phyloP scores from a whole-genome alignment of 139 green algal species.

The Haematococcus lacustris region DNA sequence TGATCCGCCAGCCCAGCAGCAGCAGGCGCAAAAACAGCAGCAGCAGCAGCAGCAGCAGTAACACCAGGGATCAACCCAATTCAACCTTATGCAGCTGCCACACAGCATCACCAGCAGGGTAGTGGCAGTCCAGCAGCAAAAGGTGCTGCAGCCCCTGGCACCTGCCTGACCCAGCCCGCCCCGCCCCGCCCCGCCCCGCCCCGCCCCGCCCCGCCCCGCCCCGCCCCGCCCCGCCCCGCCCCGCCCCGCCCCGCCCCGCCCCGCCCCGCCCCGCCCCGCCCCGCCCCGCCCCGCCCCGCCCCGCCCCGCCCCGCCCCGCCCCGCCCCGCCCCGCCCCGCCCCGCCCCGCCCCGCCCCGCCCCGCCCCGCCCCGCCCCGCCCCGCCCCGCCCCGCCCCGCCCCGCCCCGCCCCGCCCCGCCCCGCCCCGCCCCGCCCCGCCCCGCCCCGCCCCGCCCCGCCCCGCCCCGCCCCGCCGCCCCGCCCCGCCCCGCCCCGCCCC shows the following conservation, averaged over 20 bases:
- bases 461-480: background rate
- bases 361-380: too few species aligned
- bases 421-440: too few species aligned
- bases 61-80: background rate
- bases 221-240: background rate
- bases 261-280: conserved; percentile 15
- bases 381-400: too few species aligned
- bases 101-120: background rate
- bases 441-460: background rate
- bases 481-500: too few species aligned
- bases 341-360: too few species aligned
- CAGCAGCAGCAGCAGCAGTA: background rate
- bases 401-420: too few species aligned
- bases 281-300: too few species aligned
- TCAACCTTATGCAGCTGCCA: background rate
- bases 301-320: too few species aligned
- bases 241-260: too few species aligned
- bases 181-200: background rate
- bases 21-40: too few species aligned
- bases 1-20: background rate
- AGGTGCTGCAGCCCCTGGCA: too few species aligned
- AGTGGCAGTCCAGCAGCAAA: background rate
- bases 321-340: too few species aligned
- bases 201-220: background rate
- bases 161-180: background rate